These are phyloP conservation scores for Pisolithus tinctorius DNA, from an alignment of 768 basidiomycete species.

Conservation along the genomic window DNA sequence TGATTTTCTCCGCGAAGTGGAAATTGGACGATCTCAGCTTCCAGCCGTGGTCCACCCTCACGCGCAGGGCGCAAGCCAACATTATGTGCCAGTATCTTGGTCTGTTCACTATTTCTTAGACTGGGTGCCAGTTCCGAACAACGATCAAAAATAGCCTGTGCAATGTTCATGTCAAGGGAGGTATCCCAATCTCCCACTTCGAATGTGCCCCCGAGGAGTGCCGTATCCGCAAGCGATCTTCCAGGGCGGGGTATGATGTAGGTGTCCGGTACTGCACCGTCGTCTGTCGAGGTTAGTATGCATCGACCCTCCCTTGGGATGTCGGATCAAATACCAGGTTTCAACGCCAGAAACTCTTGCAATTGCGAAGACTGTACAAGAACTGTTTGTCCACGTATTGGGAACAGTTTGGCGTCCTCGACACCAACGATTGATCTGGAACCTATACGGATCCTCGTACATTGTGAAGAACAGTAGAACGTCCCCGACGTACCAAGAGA, in stretches of 20 bases:
- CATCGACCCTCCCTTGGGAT: not conserved
- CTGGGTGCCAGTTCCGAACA: slow-evolving; percentile 35
- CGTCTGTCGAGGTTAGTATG: slow-evolving; percentile 8
- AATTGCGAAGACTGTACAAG: slow-evolving; percentile 66
- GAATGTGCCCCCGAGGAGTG: slow-evolving; percentile 55
- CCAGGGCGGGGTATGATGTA: slow-evolving; percentile 63
- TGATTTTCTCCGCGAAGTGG: slow-evolving; percentile 22
- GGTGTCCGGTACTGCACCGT: slow-evolving; percentile 21
- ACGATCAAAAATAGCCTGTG: slow-evolving; percentile 40
- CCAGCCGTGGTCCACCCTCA: slow-evolving; percentile 50
- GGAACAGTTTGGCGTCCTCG: slow-evolving; percentile 67
- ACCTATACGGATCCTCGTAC: slow-evolving; percentile 28
- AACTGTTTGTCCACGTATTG: slow-evolving; percentile 82
- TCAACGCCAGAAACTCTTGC: slow-evolving; percentile 24
- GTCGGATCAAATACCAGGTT: slow-evolving; percentile 16
- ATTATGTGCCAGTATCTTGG: slow-evolving; percentile 44
- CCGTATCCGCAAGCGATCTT: slow-evolving; percentile 32
- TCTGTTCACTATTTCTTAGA: slow-evolving; percentile 27
- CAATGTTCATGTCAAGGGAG: slow-evolving; percentile 36
- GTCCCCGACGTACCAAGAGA: slow-evolving; percentile 39
- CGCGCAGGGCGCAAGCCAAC: slow-evolving; percentile 55
- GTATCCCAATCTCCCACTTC: slow-evolving; percentile 44
- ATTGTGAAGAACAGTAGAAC: not conserved
- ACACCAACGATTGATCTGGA: slow-evolving; percentile 74
- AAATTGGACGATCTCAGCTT: slow-evolving; percentile 36